These are phyloP conservation scores for Suillus subluteus DNA, from an alignment of 768 basidiomycete species.

Conservation along the genomic window DNA sequence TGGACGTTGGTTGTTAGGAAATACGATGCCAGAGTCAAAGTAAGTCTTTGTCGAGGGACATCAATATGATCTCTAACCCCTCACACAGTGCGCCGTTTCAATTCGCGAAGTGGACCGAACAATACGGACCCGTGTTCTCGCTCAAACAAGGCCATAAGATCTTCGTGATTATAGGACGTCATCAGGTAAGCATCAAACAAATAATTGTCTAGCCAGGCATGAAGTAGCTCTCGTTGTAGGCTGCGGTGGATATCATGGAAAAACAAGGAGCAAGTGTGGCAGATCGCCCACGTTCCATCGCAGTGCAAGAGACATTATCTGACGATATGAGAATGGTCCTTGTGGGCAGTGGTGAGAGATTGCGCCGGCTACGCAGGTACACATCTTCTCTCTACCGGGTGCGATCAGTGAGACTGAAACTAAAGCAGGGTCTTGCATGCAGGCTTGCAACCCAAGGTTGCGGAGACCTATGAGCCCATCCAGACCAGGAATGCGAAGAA, in stretches of 20 bases:
- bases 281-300: slow-evolving; percentile 40
- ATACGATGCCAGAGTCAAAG: slow-evolving; percentile 22
- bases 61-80: background rate
- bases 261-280: slow-evolving; percentile 39
- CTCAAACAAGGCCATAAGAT: slow-evolving; percentile 46
- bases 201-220: background rate
- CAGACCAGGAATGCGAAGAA: background rate
- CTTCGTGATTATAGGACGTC: slow-evolving; percentile 28
- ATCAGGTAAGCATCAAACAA: slow-evolving; percentile 14
- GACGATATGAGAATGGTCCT: slow-evolving; percentile 37
- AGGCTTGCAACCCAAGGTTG: background rate
- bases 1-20: slow-evolving; percentile 28
- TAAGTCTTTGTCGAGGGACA: slow-evolving; percentile 22
- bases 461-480: background rate
- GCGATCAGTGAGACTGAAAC: background rate
- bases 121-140: slow-evolving; percentile 63
- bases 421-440: background rate
- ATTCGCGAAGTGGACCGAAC: slow-evolving; percentile 59
- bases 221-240: slow-evolving; percentile 31
- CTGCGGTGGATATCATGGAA: slow-evolving; percentile 44
- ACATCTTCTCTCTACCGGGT: background rate
- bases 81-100: slow-evolving; percentile 11
- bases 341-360: slow-evolving; percentile 30
- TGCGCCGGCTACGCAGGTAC: slow-evolving; percentile 26
- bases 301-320: slow-evolving; percentile 38